Evolutionary conservation across 768 basidiomycete genomes (phyloP).

Genomic region (Tricholoma sp.): DNA sequence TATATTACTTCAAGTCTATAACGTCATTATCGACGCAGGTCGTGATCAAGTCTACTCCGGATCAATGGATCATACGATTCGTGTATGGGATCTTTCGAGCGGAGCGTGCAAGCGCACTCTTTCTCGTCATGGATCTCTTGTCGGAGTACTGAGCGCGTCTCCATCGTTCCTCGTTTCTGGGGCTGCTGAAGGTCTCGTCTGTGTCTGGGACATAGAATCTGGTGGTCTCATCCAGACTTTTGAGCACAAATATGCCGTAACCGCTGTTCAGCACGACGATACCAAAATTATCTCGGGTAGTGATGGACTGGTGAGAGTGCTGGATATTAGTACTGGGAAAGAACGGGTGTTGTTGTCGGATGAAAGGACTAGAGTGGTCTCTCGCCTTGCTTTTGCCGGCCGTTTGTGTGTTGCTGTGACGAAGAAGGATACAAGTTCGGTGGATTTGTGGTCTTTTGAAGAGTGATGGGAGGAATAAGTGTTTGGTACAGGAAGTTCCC

Average conservation of each 20-base stretch:
- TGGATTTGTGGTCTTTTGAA: slow-evolving; percentile 90
- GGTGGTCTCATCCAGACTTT: slow-evolving; percentile 79
- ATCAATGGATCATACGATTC: slow-evolving; percentile 96
- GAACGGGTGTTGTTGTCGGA: slow-evolving; percentile 85
- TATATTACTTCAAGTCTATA: slow-evolving; percentile 63
- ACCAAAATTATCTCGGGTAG: slow-evolving; percentile 94
- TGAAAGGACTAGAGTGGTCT: slow-evolving; percentile 81
- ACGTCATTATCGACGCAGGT: slow-evolving; percentile 82
- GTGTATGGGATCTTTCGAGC: slow-evolving; percentile 85
- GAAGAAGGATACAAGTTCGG: slow-evolving; percentile 64
- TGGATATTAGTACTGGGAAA: slow-evolving; percentile 86
- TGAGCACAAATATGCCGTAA: slow-evolving; percentile 95
- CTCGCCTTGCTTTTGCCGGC: slow-evolving; percentile 88
- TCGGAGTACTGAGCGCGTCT: slow-evolving; percentile 87
- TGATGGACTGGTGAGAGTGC: slow-evolving; percentile 96
- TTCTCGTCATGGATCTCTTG: slow-evolving; percentile 90
- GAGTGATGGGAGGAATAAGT: slow-evolving; percentile 12
- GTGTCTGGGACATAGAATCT: slow-evolving; percentile 88
- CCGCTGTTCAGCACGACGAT: slow-evolving; percentile 98
- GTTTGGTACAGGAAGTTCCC: no score
- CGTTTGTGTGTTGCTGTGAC: slow-evolving; percentile 94
- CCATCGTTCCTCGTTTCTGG: slow-evolving; percentile 91
- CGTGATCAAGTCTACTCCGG: slow-evolving; percentile 95
- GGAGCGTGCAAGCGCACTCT: slow-evolving; percentile 78
- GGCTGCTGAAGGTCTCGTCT: slow-evolving; percentile 91